phyloP scores from a whole-genome alignment of 805 yeast genomes.

The Danielia oregonensis region DNA sequence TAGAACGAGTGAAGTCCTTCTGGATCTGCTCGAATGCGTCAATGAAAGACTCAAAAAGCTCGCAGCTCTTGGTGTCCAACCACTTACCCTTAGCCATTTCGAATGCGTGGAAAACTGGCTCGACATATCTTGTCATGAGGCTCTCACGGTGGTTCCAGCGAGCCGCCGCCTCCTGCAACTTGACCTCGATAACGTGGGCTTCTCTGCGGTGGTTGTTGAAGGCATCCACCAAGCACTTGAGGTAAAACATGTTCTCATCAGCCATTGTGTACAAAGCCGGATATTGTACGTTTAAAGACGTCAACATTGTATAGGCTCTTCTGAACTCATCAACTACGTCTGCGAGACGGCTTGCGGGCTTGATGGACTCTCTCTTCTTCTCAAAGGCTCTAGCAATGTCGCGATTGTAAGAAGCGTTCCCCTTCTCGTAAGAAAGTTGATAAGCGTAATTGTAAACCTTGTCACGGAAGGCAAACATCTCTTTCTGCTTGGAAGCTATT shows the following conservation, averaged over 20 bases:
- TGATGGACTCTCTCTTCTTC: neutral
- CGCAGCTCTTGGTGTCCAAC: neutral
- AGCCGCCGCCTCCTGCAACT: neutral
- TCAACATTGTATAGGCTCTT: neutral
- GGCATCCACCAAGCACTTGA: neutral
- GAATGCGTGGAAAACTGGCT: neutral
- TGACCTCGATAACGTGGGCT: neutral
- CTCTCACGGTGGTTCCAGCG: neutral
- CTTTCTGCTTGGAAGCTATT: neutral
- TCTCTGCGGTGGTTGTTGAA: too few relatives aligned
- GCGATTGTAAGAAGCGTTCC: neutral
- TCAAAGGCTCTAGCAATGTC: too few relatives aligned
- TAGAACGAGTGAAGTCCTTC: neutral
- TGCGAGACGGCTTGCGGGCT: neutral
- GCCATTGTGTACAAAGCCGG: neutral
- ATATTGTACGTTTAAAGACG: neutral
- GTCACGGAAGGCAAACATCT: neutral
- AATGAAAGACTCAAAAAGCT: constrained; percentile 5
- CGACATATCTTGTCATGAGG: neutral
- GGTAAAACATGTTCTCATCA: neutral
- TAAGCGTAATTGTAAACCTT: neutral
- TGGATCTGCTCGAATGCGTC: constrained; percentile 4
- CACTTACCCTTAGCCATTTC: neutral
- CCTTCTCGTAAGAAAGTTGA: neutral
- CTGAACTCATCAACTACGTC: too few relatives aligned